Base-by-base conservation (phyloP, 2,329 filamentous ascomycete species). In the Colletotrichum plurivorum region DNA sequence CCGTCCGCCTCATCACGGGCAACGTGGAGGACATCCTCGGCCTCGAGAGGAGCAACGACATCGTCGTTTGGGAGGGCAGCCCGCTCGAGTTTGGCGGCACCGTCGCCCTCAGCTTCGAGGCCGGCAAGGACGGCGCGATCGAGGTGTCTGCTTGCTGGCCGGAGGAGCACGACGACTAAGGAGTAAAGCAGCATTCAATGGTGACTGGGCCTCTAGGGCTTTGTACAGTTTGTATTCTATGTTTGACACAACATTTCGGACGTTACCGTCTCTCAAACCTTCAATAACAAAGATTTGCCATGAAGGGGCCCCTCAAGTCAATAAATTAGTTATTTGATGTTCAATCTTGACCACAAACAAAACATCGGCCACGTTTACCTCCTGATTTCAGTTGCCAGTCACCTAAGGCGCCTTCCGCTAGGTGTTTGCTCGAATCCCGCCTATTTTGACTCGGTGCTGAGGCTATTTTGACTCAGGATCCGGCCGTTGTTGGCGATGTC, bases 31-130 rank as follows among this genome's bases (percentile, higher is more conserved):
- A 78, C 46, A 83, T 84, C 22, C 73, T 84, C 18, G 75, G 77
- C 2, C 73, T 84, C 25, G 73, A 78, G 51, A 74, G 69, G 36
- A 76, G 74, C 56, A 73, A 71, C 13, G 83, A 84, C 65, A 73
- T 83, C 51, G 83, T 84, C 10, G 68, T 84, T 16, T 84, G 78
- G 73, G 82, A 84, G 71, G 81, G 81, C 5, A 77, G 78, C 72
- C 83, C 83, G 20, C 70, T 84, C 49, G 74, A 80, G 64, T 80
- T 77, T 57, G 80, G 80, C 4, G 82, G 78, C 1, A 81, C 78
- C 46, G 80, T 82, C 39, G 79, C 79, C 7, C 49, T 83, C 18
- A 74, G 75, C n/a, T 75, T 83, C 64, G 75, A 78, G 45, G 74
- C 71, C 6, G 73, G 73, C 12, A 74, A 76, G 51, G 18, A 69